Percentiles rank a stretch among this genome's conserved stretches.
Evolutionary conservation across 2,329 filamentous ascomycete genomes (phyloP).

Genomic region (Fusarium poae): DNA sequence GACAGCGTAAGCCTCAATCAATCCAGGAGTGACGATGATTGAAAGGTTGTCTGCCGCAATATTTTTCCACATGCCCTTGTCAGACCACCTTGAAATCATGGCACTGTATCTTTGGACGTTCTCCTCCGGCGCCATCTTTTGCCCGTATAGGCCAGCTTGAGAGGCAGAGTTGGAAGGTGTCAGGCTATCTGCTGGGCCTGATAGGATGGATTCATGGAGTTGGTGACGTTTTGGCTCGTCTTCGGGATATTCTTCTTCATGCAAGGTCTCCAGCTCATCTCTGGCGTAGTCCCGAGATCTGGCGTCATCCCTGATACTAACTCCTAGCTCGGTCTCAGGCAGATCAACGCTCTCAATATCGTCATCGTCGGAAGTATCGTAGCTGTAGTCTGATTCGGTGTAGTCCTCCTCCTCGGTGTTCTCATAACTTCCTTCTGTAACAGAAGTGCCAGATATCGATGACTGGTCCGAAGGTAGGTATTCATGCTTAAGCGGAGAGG

Average conservation of each 20-base stretch:
- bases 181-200: slow-evolving; percentile 70
- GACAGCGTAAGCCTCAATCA: slow-evolving; percentile 69
- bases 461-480: slow-evolving; percentile 86
- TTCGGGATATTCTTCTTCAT: slow-evolving; percentile 29
- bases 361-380: slow-evolving; percentile 63
- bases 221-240: slow-evolving; percentile 40
- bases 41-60: slow-evolving; percentile 65
- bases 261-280: slow-evolving; percentile 43
- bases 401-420: slow-evolving; percentile 55
- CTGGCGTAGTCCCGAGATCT: slow-evolving; percentile 60
- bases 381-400: slow-evolving; percentile 65
- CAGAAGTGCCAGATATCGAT: slow-evolving; percentile 71
- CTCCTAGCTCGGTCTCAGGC: slow-evolving; percentile 69
- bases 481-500: slow-evolving; percentile 96
- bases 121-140: slow-evolving; percentile 53
- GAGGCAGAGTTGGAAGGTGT: slow-evolving; percentile 86
- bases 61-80: slow-evolving; percentile 72
- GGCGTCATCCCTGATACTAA: slow-evolving; percentile 66
- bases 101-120: slow-evolving; percentile 64
- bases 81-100: slow-evolving; percentile 72
- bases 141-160: slow-evolving; percentile 73
- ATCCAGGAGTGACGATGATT: slow-evolving; percentile 68
- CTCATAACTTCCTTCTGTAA: slow-evolving; percentile 62
- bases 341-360: slow-evolving; percentile 71
- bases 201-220: slow-evolving; percentile 58